phyloP scores from a whole-genome alignment of 1,284 basidiomycete species.

The Malassezia equina region DNA sequence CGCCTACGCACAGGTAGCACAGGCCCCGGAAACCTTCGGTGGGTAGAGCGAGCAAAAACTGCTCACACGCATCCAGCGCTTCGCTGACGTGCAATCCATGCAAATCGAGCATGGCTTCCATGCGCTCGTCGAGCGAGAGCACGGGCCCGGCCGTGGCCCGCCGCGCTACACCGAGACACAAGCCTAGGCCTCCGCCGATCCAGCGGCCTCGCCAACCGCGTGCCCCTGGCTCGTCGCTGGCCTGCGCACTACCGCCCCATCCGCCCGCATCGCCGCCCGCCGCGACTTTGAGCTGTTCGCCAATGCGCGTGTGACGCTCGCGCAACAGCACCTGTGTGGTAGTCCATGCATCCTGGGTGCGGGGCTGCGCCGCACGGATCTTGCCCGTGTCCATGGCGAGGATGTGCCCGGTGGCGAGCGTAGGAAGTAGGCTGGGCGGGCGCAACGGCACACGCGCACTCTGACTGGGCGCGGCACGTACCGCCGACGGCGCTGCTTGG shows the following conservation, averaged over 20 bases:
- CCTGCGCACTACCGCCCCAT: conserved; percentile 16
- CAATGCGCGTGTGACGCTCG: conserved; percentile 59
- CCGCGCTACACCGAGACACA: conserved; percentile 37
- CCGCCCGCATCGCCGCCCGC: conserved; percentile 18
- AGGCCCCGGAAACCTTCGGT: conserved; percentile 65
- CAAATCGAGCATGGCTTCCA: conserved; percentile 58
- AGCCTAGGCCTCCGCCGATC: conserved; percentile 62
- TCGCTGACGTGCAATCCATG: conserved; percentile 69
- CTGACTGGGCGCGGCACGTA: not conserved
- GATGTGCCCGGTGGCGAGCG: conserved; percentile 54
- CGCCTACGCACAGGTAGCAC: conserved; percentile 73
- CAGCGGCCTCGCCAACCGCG: conserved; percentile 63
- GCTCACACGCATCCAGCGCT: conserved; percentile 77
- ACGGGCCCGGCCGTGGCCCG: conserved; percentile 55
- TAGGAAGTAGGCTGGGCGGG: conserved; percentile 72
- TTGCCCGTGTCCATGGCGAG: conserved; percentile 12
- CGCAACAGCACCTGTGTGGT: conserved; percentile 63
- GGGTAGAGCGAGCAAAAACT: conserved; percentile 71
- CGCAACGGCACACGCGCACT: conserved; percentile 56
- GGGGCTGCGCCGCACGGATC: conserved; percentile 3
- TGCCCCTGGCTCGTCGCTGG: conserved; percentile 73
- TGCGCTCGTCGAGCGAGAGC: conserved; percentile 55
- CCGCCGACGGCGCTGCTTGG: not conserved
- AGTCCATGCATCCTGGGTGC: not conserved
- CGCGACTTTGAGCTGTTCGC: conserved; percentile 58